These are phyloP conservation scores for Phytophthora quininea DNA, from an alignment of 352 stramenopile genomes.

Conservation along the genomic window DNA sequence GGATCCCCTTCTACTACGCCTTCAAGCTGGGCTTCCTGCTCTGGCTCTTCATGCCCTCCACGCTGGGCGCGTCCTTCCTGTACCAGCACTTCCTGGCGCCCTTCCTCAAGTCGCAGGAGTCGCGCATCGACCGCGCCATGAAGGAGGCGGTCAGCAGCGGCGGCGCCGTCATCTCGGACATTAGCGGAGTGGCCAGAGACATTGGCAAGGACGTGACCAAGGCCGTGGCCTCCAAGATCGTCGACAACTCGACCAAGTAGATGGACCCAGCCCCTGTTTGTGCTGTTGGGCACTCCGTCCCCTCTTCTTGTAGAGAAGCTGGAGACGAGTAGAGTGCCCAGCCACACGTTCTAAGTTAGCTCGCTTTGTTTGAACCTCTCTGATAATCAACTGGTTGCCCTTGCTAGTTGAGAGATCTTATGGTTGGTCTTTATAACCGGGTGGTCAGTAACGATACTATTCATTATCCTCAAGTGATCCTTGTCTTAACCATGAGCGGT, in stretches of 20 bases:
- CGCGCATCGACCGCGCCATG: constrained; percentile 84
- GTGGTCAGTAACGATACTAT: not conserved
- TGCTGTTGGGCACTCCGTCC: not conserved
- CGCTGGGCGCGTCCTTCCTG: constrained; percentile 94
- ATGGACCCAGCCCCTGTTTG: not conserved
- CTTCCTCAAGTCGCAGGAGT: constrained; percentile 85
- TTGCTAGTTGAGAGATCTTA: constrained; percentile 14
- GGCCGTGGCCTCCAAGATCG: constrained; percentile 76
- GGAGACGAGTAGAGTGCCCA: not conserved
- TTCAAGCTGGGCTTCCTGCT: constrained; percentile 98
- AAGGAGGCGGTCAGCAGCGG: constrained; percentile 82
- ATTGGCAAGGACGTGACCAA: constrained; percentile 79
- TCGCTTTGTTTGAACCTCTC: constrained; percentile 39
- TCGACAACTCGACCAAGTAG: constrained; percentile 54
- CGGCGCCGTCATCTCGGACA: constrained; percentile 80
- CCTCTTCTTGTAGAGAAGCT: constrained; percentile 1
- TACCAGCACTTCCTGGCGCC: constrained; percentile 94
- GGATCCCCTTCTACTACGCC: constrained; percentile 98
- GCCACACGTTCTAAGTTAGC: constrained; percentile 43
- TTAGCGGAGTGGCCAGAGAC: constrained; percentile 76
- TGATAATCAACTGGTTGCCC: constrained; percentile 43
- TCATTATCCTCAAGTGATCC: not conserved
- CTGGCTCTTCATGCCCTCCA: constrained; percentile 97
- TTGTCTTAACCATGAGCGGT: constrained; percentile 31
- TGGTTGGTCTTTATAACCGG: not conserved